These are phyloP conservation scores for Schwanniomyces etchellsii DNA, from an alignment of 1,139 yeast genomes.

Conservation along the genomic window DNA sequence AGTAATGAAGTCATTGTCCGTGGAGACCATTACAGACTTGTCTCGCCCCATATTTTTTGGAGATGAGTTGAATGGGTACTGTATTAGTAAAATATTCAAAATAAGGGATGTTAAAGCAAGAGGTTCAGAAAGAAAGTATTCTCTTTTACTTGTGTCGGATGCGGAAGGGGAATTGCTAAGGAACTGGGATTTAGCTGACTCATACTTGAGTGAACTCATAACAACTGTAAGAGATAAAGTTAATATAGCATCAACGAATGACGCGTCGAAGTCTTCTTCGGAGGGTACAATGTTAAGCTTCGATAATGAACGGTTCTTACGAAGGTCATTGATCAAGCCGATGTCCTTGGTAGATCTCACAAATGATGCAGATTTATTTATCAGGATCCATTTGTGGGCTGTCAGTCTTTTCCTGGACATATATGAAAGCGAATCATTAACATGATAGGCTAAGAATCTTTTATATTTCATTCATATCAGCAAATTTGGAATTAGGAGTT, in stretches of 20 bases:
- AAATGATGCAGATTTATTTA: slow-evolving; percentile 53
- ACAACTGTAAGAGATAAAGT: slow-evolving; percentile 43
- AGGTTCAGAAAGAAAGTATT: slow-evolving; percentile 72
- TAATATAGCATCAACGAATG: slow-evolving; percentile 13
- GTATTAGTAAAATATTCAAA: slow-evolving; percentile 62
- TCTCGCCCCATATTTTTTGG: slow-evolving; percentile 68
- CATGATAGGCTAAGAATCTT: no score
- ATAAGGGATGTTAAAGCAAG: slow-evolving; percentile 66
- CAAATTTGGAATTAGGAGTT: no score
- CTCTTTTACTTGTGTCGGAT: slow-evolving; percentile 59
- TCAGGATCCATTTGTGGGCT: slow-evolving; percentile 65
- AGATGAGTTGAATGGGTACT: slow-evolving; percentile 62
- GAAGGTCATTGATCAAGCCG: slow-evolving; percentile 50
- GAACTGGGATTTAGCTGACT: slow-evolving; percentile 53
- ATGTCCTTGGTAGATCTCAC: slow-evolving; percentile 55
- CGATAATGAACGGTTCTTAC: slow-evolving; percentile 50
- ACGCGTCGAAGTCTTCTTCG: neutral
- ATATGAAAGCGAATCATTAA: no score
- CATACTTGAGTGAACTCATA: slow-evolving; percentile 49
- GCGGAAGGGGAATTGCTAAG: slow-evolving; percentile 46
- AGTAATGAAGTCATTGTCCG: slow-evolving; percentile 62
- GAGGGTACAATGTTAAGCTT: slow-evolving; percentile 11
- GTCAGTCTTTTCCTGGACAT: slow-evolving; percentile 36
- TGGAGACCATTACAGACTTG: slow-evolving; percentile 65
- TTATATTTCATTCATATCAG: no score